phyloP scores from a whole-genome alignment of 495 filamentous ascomycete species.

The Annulohypoxylon bovei region DNA sequence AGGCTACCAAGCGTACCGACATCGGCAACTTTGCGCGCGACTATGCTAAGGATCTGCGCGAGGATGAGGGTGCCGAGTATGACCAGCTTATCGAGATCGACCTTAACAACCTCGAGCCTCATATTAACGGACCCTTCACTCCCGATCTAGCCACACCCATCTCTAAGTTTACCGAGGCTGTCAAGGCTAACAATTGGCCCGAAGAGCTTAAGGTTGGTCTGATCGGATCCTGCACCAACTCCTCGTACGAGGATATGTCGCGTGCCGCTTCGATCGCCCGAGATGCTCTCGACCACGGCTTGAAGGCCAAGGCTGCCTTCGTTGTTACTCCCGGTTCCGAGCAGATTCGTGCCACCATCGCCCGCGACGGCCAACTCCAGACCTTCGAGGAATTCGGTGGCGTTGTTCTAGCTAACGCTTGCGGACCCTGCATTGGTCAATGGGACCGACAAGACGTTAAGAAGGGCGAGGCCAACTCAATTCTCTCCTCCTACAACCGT shows the following conservation, averaged over 20 bases:
- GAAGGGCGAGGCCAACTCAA: slow-evolving; percentile 97
- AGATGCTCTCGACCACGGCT: slow-evolving; percentile 90
- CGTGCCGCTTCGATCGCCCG: slow-evolving; percentile 93
- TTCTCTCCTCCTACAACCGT: slow-evolving; percentile 96
- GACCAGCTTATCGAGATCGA: slow-evolving; percentile 97
- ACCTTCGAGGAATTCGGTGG: slow-evolving; percentile 98
- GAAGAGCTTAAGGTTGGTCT: slow-evolving; percentile 96
- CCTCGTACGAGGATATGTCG: slow-evolving; percentile 99
- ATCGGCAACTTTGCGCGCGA: slow-evolving; percentile 89
- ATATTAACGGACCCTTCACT: slow-evolving; percentile 99
- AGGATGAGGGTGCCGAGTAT: slow-evolving; percentile 95
- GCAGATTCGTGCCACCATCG: slow-evolving; percentile 96
- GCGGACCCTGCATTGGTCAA: slow-evolving; percentile 82
- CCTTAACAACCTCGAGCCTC: slow-evolving; percentile 91
- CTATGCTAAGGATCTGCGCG: slow-evolving; percentile 86
- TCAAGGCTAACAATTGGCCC: slow-evolving; percentile 94
- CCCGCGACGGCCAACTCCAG: slow-evolving; percentile 91
- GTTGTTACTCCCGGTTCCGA: slow-evolving; percentile 96
- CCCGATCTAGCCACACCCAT: slow-evolving; percentile 98
- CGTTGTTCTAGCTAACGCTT: slow-evolving; percentile 95
- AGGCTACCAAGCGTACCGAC: slow-evolving; percentile 86
- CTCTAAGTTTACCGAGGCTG: slow-evolving; percentile 95
- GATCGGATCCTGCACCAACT: slow-evolving; percentile 99
- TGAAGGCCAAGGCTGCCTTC: slow-evolving; percentile 95
- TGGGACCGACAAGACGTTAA: slow-evolving; percentile 95